Evolutionary conservation across 768 basidiomycete species (phyloP), one percentile per base, ranked within the genome.

Genomic region (Hydnomerulius pinastri): DNA sequence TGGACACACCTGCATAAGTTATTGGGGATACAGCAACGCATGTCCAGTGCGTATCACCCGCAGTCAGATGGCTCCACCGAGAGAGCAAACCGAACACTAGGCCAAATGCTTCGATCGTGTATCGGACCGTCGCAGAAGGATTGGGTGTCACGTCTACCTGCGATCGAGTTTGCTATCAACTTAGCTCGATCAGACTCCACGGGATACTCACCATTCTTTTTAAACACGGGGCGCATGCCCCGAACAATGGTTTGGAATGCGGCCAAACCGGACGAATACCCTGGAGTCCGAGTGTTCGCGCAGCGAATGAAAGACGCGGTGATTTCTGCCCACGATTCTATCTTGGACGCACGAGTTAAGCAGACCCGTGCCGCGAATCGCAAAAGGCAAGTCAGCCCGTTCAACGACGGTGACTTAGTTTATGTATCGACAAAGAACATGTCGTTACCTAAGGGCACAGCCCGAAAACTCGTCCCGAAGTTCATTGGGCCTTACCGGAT

Each of bases 401-500:
- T 69, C 36, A 35, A 18, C 0, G 44, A 52, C 7, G 65, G 57
- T 0, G 71, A 73, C 43, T 49, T 65, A 7, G 58, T 65, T 2
- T 71, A 64, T 38, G 32, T 67, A 9, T 58, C 60, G 3, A 62
- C 58, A 2, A 59, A 64, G 46, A 67, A 70, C 45, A 50, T 68
- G n/a, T 36, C 46, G 0, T 44, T 71, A 4, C 70, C 69, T 0
- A 70, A 68, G 45, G 51, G 55, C 2, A 4, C 56, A 10, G 57
- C 66, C 1, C 32, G 60, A 0, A 75, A 75, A 43, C 52, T 75
- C 0, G 54, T 63, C 6, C 73, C 72, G 0, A 70, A 68, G 27
- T 75, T 57, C 38, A 63, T 73, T 13, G 71, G 72, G 4, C 72
- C 72, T 0, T 71, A 65, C 33, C 46, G 41, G 9, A 52, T 73